Evolutionary conservation across 1,284 basidiomycete species (phyloP), one percentile per base, ranked within the genome.

Genomic region (Earliella scabrosa): DNA sequence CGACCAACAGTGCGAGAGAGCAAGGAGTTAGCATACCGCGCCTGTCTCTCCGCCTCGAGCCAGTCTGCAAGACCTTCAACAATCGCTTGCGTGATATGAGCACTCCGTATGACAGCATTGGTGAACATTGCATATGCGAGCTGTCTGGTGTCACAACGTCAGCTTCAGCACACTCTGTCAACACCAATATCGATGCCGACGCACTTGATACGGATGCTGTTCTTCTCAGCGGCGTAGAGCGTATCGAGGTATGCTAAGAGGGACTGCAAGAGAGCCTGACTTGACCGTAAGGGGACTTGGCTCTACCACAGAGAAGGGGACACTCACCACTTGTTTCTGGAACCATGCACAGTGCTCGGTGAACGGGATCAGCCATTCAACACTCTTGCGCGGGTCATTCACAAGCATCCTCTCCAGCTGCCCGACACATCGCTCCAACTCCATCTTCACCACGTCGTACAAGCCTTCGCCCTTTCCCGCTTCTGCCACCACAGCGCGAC

Each of bases 171-270:
- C 9, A 20, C n/a, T n/a, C n/a, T n/a, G n/a, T n/a, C n/a, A n/a
- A 26, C 20, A 13, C 27, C 5, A 8, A 8, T 16, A 10, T 14
- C 7, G 3, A 36, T 11, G 41, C 11, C 21, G 1, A 39, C 47
- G 18, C 35, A 64, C 59, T 48, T 77, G 39, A 85, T 79, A 20
- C 67, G 69, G 54, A 8, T 74, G 58, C 8, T 70, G 59, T 72
- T 65, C 27, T 73, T 70, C 52, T 77, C 72, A 2, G 66, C 66
- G 1, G 85, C 71, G 61, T 86, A 87, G 0, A 75, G 74, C 65
- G 86, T 83, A 64, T 90, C 86, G 39, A 90, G 71, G 63, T 85
- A 86, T 0, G 87, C 80, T 54, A 89, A 66, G 21, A 88, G 66
- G 0, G 84, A 85, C 61, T 78, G 72, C 9, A 90, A 63, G 9